Evolutionary conservation across 2,329 filamentous ascomycete species (phyloP).

Genomic region (Pseudogymnoascus sp.): DNA sequence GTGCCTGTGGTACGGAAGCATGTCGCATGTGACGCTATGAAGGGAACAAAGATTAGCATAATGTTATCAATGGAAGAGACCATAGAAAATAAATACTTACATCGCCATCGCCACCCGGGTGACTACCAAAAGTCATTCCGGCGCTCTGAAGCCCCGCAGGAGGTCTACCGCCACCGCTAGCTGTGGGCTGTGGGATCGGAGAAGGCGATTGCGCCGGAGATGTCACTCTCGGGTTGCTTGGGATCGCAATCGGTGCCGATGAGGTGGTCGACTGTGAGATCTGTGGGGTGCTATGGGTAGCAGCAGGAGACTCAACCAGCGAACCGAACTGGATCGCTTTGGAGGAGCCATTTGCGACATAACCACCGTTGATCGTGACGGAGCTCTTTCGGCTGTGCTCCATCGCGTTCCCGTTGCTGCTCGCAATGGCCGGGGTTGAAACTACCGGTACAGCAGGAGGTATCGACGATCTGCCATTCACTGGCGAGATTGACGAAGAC

Average conservation of each 20-base stretch:
- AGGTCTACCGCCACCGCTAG: slow-evolving; percentile 74
- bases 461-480: slow-evolving; percentile 76
- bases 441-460: slow-evolving; percentile 57
- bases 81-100: slow-evolving; percentile 46
- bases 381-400: slow-evolving; percentile 82
- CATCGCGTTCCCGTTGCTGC: slow-evolving; percentile 58
- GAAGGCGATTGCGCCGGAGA: slow-evolving; percentile 86
- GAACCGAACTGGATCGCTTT: slow-evolving; percentile 73
- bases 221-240: slow-evolving; percentile 63
- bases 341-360: slow-evolving; percentile 67
- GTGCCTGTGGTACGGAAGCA: slow-evolving; percentile 53
- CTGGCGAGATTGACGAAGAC: slow-evolving; percentile 61
- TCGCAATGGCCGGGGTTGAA: slow-evolving; percentile 52
- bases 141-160: slow-evolving; percentile 53
- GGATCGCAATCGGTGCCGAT: slow-evolving; percentile 54
- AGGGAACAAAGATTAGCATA: slow-evolving; percentile 11
- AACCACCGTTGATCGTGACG: slow-evolving; percentile 81
- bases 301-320: slow-evolving; percentile 58
- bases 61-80: neutral
- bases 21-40: slow-evolving; percentile 61
- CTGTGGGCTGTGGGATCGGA: slow-evolving; percentile 81
- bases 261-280: slow-evolving; percentile 29
- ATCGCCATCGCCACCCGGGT: slow-evolving; percentile 60
- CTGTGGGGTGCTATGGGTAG: slow-evolving; percentile 60
- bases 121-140: slow-evolving; percentile 9